phyloP scores from a whole-genome alignment of 495 filamentous ascomycete species.

The Acidiella bohemica region DNA sequence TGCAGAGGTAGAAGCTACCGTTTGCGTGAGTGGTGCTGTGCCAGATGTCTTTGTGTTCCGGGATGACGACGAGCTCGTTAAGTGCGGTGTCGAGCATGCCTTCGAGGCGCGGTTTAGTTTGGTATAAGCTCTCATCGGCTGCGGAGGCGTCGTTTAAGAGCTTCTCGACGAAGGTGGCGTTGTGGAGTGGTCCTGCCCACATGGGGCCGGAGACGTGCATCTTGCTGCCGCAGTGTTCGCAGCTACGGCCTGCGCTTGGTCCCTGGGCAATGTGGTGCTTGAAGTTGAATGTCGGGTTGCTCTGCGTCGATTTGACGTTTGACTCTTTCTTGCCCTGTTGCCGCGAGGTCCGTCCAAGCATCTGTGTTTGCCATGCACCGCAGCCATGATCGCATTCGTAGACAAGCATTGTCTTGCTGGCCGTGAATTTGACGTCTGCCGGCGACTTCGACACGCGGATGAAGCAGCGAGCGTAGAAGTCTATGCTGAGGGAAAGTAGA shows the following conservation, averaged over 20 bases:
- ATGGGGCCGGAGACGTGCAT: conserved; percentile 80
- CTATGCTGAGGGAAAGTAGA: conserved; percentile 79
- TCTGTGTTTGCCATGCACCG: conserved; percentile 72
- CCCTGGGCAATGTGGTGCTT: conserved; percentile 61
- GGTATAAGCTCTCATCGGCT: conserved; percentile 51
- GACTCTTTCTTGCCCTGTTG: conserved; percentile 49
- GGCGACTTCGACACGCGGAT: conserved; percentile 67
- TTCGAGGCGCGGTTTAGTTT: conserved; percentile 64
- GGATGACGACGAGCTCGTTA: conserved; percentile 45
- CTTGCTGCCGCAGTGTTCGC: conserved; percentile 72
- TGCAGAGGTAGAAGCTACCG: conserved; percentile 14
- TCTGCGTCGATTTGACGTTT: too few species aligned
- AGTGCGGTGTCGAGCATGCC: conserved; percentile 84
- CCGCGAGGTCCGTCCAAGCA: conserved; percentile 50
- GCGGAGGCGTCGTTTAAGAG: conserved; percentile 56
- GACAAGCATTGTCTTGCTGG: conserved; percentile 81
- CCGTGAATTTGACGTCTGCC: conserved; percentile 72
- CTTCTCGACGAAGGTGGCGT: conserved; percentile 59
- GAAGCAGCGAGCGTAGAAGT: conserved; percentile 89
- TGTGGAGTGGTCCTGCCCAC: conserved; percentile 86
- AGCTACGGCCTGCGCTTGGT: conserved; percentile 46
- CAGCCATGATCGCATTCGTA: conserved; percentile 86
- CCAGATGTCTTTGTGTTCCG: conserved; percentile 6
- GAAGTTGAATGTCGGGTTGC: conserved; percentile 58
- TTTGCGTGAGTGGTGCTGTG: conserved; percentile 8